Evolutionary conservation across 108 stramenopile species (phyloP), one percentile per base, ranked within the genome.

Genomic region (Cyclotella cryptica): DNA sequence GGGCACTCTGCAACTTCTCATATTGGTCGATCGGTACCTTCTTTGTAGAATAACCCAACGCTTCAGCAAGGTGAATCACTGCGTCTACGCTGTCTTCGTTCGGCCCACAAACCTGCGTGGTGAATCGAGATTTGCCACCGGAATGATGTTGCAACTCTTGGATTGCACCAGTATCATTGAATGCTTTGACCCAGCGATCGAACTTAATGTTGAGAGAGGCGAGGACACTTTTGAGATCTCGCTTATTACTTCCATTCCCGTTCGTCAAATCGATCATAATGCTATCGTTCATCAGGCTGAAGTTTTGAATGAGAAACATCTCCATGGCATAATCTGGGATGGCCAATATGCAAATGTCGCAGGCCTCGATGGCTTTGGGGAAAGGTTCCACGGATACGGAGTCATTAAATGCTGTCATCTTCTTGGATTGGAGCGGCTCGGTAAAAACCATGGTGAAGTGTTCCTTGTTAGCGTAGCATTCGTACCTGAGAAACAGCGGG

Each of bases 101-200:
- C 11, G 46, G 46, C 8, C 71, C 71, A 19, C 78, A 79, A 22
- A 79, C 27, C 18, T 51, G 64, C n/a, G 78, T 79, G 13, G 26
- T 15, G 14, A 63, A 42, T 24, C 43, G 57, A 17, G 30, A 35
- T 42, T 79, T 79, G 62, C 10, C 21, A 0, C 14, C 27, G n/a
- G 46, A 4, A 21, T 43, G 42, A 26, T 43, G 40, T 47, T 51
- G 30, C 21, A 79, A 29, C 24, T 54, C 52, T 53, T 79, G 47
- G 39, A 72, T 27, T 29, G 71, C 78, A 7, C 78, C 78, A 26
- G 30, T 72, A 28, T 79, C 78, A 42, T 72, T 79, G 61, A 79
- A 79, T 24, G 63, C 78, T 73, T 74, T 72, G 22, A 65, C 62
- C 78, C 78, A 79, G 28, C 61, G 54, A n/a, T n/a, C n/a, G 8